A percentile compares a stretch with the other conserved stretches of the same genome.
These are phyloP conservation scores for Pichia sp. DNA, from an alignment of 1,139 yeast genomes.

Conservation along the genomic window DNA sequence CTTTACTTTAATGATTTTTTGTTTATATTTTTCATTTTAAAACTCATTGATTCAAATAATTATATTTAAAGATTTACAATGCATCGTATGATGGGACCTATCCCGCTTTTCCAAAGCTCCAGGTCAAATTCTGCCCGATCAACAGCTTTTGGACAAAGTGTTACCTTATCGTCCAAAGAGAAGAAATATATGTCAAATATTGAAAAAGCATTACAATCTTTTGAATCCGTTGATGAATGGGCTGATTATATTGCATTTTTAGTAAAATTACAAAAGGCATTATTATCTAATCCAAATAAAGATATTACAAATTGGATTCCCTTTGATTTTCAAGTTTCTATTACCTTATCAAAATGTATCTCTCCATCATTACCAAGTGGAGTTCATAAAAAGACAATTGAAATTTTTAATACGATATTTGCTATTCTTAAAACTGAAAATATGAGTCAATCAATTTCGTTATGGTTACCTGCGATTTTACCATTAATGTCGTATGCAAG, in stretches of 20 bases:
- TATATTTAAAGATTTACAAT: not conserved
- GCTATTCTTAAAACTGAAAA: constrained; percentile 47
- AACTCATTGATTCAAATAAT: not conserved
- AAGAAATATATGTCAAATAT: constrained; percentile 60
- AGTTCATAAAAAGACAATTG: constrained; percentile 84
- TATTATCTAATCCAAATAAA: constrained; percentile 38
- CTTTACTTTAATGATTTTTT: no score
- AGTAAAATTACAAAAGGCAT: constrained; percentile 67
- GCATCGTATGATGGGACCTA: constrained; percentile 25
- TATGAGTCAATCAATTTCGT: constrained; percentile 44
- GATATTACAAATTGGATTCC: constrained; percentile 44
- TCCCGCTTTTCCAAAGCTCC: constrained; percentile 24
- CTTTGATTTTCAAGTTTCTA: constrained; percentile 44
- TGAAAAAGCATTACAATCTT: constrained; percentile 69
- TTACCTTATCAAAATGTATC: constrained; percentile 56
- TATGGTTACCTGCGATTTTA: constrained; percentile 87
- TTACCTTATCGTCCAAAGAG: constrained; percentile 45
- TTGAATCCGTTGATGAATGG: constrained; percentile 86
- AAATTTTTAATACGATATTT: constrained; percentile 68
- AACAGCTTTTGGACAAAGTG: constrained; percentile 12
- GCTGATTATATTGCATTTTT: constrained; percentile 95
- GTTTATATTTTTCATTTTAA: not conserved
- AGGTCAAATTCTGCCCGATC: constrained; percentile 9
- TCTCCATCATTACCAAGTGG: constrained; percentile 85
- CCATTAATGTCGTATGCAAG: constrained; percentile 86